Base-by-base conservation (phyloP, 129 eudicot genomes). In the Calendula officinalis region DNA sequence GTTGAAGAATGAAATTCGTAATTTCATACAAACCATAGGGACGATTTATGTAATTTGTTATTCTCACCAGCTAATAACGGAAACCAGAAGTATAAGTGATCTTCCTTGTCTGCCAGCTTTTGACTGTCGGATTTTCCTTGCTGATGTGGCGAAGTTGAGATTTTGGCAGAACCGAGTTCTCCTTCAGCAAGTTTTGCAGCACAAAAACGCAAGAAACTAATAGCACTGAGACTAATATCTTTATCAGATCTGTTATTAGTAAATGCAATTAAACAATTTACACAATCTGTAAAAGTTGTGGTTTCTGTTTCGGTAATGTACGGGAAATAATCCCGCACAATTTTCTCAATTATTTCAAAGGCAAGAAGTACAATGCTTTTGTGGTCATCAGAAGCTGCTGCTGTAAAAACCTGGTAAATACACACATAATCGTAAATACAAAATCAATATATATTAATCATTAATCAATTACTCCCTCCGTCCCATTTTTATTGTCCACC, bases 101-200 rank as follows among this genome's bases (percentile, higher is more conserved):
- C 99, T 56, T 81, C 95, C 77, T 74, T 94, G 41, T 83, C 95
- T 7, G 72, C 59, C 73, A 83, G 22, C 60, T 82, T 82, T 40
- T 76, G 87, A 47, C 71, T 79, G 58, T 81, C 90, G 63, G 36
- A n/a, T 62, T 69, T 88, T 53, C 87, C 87, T 62, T 60, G 65
- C 48, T 66, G 91, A 70, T 76, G 77, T 70, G 86, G 71, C 45
- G 89, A 77, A 52, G 86, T 71, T 38, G 84, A 76, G 4, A 70
- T 46, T 66, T 70, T 80, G 35, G 61, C 90, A 57, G 78, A 75
- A 57, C 90, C 95, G 16, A 94, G 78, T 69, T 84, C 94, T 14
- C 99, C 99, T 73, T 89, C 95, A 80, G 99, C 99, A 50, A 94
- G 97, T 77, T 94, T 94, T 56, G 82, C 83, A 36, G 99, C 99